Evolutionary conservation across 2,329 filamentous ascomycete species (phyloP).

Genomic region (Neonectria sp.): DNA sequence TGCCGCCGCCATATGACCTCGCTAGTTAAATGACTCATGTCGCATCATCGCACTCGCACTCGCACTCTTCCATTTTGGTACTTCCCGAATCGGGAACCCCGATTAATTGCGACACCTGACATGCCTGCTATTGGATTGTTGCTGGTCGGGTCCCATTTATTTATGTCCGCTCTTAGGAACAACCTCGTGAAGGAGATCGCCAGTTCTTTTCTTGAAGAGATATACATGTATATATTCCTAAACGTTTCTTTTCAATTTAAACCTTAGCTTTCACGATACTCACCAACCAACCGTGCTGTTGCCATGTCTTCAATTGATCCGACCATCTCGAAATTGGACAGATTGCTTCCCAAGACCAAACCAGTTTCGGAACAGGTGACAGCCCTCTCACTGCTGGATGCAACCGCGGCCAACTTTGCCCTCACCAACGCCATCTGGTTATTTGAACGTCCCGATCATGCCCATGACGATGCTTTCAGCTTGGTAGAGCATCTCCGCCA

Average conservation of each 20-base stretch:
- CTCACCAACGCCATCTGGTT: slow-evolving; percentile 43
- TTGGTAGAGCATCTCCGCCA: slow-evolving; percentile 25
- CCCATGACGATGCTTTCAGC: not conserved
- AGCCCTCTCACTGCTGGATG: slow-evolving; percentile 42
- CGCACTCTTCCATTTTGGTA: no score
- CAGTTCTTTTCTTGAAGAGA: no score
- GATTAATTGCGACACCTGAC: not conserved
- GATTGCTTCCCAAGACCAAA: not conserved
- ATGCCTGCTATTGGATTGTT: not conserved
- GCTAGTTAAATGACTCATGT: not conserved
- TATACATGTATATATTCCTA: no score
- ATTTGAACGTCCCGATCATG: slow-evolving; percentile 26
- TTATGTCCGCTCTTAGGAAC: no score
- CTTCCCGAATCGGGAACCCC: not conserved
- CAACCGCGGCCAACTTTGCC: slow-evolving; percentile 43
- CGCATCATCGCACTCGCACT: not conserved
- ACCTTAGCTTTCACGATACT: no score
- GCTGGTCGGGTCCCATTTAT: not conserved
- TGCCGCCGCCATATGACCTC: not conserved
- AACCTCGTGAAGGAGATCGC: no score
- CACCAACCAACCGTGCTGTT: no score
- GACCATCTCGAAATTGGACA: not conserved
- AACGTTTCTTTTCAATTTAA: not conserved
- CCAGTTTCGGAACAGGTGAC: not conserved
- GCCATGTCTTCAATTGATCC: not conserved